These are phyloP conservation scores for Scheffersomyces stipitis DNA, from an alignment of 805 yeast species.

Conservation along the genomic window DNA sequence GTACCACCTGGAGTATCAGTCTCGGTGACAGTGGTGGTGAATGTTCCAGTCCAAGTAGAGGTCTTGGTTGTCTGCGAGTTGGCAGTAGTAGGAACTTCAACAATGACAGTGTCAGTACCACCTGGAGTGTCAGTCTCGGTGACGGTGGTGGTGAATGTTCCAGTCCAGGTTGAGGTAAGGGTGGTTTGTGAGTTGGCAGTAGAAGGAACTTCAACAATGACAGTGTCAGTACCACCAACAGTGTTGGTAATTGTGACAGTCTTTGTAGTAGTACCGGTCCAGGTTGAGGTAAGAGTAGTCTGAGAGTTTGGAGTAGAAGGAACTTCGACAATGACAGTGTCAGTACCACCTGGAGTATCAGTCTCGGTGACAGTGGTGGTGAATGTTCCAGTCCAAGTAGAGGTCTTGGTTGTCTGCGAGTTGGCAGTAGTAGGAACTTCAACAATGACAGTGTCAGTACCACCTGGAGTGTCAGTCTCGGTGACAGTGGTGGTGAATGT, in stretches of 20 bases:
- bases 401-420: conserved; percentile 1
- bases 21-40: conserved; percentile 5
- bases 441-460: conserved; percentile 11
- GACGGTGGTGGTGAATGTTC: conserved; percentile 6
- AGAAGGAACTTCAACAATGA: conserved; percentile 10
- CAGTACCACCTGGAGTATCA: conserved; percentile 7
- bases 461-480: conserved; percentile 5
- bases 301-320: conserved; percentile 11
- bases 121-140: conserved; percentile 10
- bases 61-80: conserved; percentile 4
- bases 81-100: conserved; percentile 10
- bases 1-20: conserved; percentile 6
- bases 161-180: conserved; percentile 11
- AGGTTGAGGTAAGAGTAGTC: conserved; percentile 10
- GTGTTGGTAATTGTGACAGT: background rate
- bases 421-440: conserved; percentile 12
- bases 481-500: conserved; percentile 6
- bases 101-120: conserved; percentile 10
- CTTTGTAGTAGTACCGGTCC: conserved; percentile 1
- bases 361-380: conserved; percentile 4
- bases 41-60: conserved; percentile 10
- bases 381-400: conserved; percentile 9
- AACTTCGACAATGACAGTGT: conserved; percentile 11
- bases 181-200: conserved; percentile 7
- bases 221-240: conserved; percentile 3